These are phyloP conservation scores for Carex myosuroides DNA, from an alignment of 176 grass and related monocot species.

Conservation along the genomic window DNA sequence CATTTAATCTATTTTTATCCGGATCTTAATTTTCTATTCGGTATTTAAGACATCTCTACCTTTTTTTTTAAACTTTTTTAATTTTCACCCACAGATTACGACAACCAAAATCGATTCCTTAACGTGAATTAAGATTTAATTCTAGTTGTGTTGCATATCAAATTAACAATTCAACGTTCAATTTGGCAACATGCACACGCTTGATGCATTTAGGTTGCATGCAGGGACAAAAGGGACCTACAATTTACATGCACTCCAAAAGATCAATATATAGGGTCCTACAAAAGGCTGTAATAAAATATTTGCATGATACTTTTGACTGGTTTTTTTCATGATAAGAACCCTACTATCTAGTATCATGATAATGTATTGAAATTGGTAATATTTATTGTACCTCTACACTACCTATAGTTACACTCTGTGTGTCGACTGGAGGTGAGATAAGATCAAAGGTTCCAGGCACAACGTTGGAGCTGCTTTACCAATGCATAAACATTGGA, in stretches of 20 bases:
- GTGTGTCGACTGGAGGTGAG: not conserved
- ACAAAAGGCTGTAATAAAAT: not conserved
- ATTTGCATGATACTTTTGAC: slow-evolving; percentile 4
- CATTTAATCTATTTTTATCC: no score
- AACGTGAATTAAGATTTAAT: no score
- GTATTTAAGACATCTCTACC: no score
- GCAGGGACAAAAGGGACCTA: no score
- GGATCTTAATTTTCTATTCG: no score
- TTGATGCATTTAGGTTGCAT: not conserved
- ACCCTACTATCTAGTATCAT: not conserved
- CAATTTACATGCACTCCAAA: no score
- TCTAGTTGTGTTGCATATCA: no score
- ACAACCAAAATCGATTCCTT: no score
- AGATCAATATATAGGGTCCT: not conserved
- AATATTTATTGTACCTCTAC: not conserved
- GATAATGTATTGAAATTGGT: not conserved
- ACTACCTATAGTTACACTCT: not conserved
- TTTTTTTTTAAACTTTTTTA: no score
- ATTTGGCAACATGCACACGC: not conserved
- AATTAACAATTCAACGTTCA: no score
- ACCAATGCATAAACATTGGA: not conserved
- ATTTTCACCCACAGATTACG: no score
- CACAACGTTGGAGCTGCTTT: not conserved
- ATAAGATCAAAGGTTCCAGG: not conserved
- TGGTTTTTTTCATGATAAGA: not conserved